A percentile compares a stretch with the other conserved stretches of the same genome.
Conservation (phyloP, 257 asterid species). For the Buddleja alternifolia region DNA sequence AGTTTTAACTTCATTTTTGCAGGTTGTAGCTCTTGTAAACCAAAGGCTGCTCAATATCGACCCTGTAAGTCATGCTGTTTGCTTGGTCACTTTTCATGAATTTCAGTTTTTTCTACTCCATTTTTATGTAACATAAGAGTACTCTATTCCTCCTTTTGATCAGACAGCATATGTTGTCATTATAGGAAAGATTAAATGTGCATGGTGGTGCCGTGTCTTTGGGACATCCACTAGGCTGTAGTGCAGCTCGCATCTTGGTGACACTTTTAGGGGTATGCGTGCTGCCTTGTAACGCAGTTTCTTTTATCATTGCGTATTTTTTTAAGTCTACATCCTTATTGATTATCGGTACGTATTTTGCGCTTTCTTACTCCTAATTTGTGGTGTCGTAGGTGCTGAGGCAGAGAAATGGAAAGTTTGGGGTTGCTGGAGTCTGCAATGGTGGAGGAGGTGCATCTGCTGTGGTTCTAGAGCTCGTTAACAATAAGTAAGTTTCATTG, state of each 20-base stretch:
- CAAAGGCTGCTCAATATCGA: slow-evolving; percentile 72
- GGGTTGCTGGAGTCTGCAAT: slow-evolving; percentile 91
- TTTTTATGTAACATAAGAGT: neutral
- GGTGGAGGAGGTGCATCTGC: slow-evolving; percentile 99
- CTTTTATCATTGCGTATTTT: slow-evolving; percentile 2
- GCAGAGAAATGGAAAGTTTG: slow-evolving; percentile 68
- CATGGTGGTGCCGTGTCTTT: slow-evolving; percentile 94
- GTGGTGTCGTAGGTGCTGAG: slow-evolving; percentile 67
- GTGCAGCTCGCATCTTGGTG: slow-evolving; percentile 93
- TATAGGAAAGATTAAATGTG: slow-evolving; percentile 69
- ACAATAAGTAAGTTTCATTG: slow-evolving; percentile 34
- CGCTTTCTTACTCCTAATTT: neutral
- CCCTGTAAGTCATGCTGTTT: slow-evolving; percentile 54
- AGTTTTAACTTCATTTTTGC: slow-evolving; percentile 30
- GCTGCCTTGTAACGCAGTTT: slow-evolving; percentile 3
- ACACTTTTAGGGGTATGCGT: slow-evolving; percentile 84
- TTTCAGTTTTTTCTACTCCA: neutral
- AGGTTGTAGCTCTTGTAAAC: slow-evolving; percentile 95
- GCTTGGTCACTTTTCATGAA: neutral
- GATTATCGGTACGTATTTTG: slow-evolving; percentile 7
- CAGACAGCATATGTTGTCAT: slow-evolving; percentile 5
- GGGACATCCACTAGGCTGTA: slow-evolving; percentile 96
- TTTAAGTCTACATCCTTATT: slow-evolving; percentile 12
- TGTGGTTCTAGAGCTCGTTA: slow-evolving; percentile 67
- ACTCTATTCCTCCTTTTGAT: slow-evolving; percentile 23